Evolutionary conservation across 2,329 filamentous ascomycete genomes (phyloP).

Genomic region (Zymoseptoria passerinii): DNA sequence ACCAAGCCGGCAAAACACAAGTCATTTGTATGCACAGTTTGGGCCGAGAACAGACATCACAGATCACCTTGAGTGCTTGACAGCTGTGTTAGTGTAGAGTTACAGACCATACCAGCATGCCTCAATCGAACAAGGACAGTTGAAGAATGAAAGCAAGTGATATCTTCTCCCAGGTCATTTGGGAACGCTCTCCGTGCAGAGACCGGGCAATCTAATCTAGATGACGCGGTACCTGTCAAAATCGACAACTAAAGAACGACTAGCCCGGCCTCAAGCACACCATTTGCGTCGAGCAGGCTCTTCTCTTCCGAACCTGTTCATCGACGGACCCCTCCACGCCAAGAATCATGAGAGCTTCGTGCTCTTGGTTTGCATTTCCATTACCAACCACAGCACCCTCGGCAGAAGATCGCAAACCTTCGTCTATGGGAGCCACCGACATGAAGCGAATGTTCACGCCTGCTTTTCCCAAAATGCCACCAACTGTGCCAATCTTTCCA

Average conservation of each 20-base stretch:
- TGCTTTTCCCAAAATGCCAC: slow-evolving; percentile 58
- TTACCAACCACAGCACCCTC: slow-evolving; percentile 21
- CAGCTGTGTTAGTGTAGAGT: too few species aligned
- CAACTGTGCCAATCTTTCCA: slow-evolving; percentile 75
- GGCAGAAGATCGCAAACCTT: slow-evolving; percentile 16
- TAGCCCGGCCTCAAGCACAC: slow-evolving; percentile 46
- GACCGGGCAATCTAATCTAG: neutral
- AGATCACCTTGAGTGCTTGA: too few species aligned
- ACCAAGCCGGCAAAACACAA: too few species aligned
- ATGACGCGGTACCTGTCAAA: neutral
- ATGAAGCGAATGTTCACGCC: slow-evolving; percentile 75
- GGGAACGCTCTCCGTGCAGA: neutral
- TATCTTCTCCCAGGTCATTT: too few species aligned
- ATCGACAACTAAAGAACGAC: slow-evolving; percentile 34
- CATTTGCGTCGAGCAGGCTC: slow-evolving; percentile 42
- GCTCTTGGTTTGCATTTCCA: slow-evolving; percentile 29
- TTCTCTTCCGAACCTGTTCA: slow-evolving; percentile 46
- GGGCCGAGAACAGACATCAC: too few species aligned
- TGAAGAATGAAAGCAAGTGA: too few species aligned
- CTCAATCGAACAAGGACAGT: too few species aligned
- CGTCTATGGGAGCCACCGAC: slow-evolving; percentile 57
- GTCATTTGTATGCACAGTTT: too few species aligned
- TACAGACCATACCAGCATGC: too few species aligned
- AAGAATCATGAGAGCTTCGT: slow-evolving; percentile 75
- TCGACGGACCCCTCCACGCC: slow-evolving; percentile 61